A percentile compares a stretch with the other conserved stretches of the same genome.
These are phyloP conservation scores for Fusarium sp. DNA, from an alignment of 2,329 filamentous ascomycete species.

Conservation along the genomic window DNA sequence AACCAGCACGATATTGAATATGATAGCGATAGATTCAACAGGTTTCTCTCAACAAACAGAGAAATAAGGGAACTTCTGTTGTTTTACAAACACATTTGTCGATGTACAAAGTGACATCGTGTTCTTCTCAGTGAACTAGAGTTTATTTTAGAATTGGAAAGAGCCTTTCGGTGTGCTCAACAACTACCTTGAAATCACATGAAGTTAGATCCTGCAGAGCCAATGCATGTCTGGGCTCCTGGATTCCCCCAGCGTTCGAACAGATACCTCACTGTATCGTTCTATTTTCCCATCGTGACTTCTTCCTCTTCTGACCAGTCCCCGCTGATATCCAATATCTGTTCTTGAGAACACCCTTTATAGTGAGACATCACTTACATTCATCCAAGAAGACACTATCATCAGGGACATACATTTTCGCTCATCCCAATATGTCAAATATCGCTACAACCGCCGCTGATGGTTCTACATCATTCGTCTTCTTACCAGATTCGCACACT, in stretches of 20 bases:
- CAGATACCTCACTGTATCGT: too few species aligned
- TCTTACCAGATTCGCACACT: slow-evolving; percentile 10
- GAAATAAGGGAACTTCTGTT: neutral
- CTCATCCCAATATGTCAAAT: slow-evolving; percentile 1
- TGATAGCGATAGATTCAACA: too few species aligned
- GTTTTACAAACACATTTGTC: neutral
- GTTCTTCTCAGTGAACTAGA: neutral
- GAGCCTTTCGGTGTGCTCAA: neutral
- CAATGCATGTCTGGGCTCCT: neutral
- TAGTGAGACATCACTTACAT: neutral
- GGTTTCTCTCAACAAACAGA: neutral
- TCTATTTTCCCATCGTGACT: neutral
- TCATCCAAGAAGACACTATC: neutral
- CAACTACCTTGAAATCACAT: neutral
- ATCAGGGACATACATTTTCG: neutral
- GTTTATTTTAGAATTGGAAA: neutral
- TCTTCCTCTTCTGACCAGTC: neutral
- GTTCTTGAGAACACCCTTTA: neutral
- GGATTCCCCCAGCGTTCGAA: neutral
- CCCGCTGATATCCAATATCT: neutral
- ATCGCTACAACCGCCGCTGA: neutral
- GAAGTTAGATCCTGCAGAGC: neutral
- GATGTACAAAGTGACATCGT: neutral
- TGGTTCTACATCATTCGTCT: slow-evolving; percentile 1
- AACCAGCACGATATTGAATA: too few species aligned